phyloP scores from a whole-genome alignment of 2,329 filamentous ascomycete species.

The Talaromyces sp. region DNA sequence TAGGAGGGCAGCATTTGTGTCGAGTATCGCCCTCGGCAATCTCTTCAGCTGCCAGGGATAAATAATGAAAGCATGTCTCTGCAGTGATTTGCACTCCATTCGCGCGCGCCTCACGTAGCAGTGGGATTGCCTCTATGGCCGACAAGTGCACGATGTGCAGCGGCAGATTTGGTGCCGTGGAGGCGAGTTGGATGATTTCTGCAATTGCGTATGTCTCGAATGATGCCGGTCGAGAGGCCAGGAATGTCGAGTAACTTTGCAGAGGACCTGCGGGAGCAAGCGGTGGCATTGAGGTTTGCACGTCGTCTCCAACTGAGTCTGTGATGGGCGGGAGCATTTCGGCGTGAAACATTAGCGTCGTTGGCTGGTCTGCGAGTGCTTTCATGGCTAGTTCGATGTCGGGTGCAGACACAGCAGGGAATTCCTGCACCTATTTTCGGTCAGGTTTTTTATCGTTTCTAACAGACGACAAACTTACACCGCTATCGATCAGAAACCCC shows the following conservation, averaged over 20 bases:
- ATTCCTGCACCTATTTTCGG: constrained; percentile 74
- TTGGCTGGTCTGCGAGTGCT: constrained; percentile 74
- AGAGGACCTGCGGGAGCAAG: constrained; percentile 68
- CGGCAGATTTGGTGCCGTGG: constrained; percentile 73
- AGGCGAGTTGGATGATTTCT: constrained; percentile 77
- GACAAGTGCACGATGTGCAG: constrained; percentile 93
- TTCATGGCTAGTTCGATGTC: constrained; percentile 80
- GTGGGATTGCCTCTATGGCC: constrained; percentile 80
- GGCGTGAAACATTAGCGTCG: constrained; percentile 97
- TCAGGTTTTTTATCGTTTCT: background rate
- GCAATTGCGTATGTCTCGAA: constrained; percentile 91
- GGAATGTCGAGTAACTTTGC: constrained; percentile 81
- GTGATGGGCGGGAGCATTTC: constrained; percentile 93
- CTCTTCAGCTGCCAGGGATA: constrained; percentile 76
- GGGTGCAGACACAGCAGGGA: constrained; percentile 77
- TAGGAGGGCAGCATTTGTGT: constrained; percentile 94
- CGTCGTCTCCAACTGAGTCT: constrained; percentile 72
- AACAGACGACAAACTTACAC: constrained; percentile 57
- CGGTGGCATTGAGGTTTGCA: constrained; percentile 66
- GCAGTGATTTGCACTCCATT: constrained; percentile 81
- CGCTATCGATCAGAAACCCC: constrained; percentile 94
- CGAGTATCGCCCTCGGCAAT: constrained; percentile 81
- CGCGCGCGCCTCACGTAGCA: constrained; percentile 69
- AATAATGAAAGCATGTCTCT: constrained; percentile 94
- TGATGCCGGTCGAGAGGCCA: constrained; percentile 79